Evolutionary conservation across 2,329 filamentous ascomycete species (phyloP), one percentile per base, ranked within the genome.

Genomic region (Clarireedia hainanense): DNA sequence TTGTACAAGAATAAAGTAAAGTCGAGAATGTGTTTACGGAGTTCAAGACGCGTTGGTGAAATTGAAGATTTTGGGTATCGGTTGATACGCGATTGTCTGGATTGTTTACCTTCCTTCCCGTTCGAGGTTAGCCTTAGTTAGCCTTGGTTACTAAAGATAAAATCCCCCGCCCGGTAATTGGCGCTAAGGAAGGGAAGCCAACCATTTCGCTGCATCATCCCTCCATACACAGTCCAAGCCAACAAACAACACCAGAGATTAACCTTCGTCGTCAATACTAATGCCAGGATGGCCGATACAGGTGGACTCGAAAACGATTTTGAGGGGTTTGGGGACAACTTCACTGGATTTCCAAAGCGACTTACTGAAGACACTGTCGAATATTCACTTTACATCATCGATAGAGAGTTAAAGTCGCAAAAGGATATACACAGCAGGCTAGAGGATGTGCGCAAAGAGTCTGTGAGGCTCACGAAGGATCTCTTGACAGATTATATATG

Each of bases 401-500:
- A 88, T 58, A 68, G 76, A 15, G 75, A 75, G 57, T 71, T 82
- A 24, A 74, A 78, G 49, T 73, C 79, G 17, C 76, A 79, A 55
- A 80, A 61, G 56, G 66, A 81, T 60, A 74, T 80, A n/a, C 75
- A 88, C 10, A 72, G 81, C 24, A 78, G 79, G 20, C 77, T 96
- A n/a, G 85, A 89, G 56, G 74, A 79, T 20, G 77, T 96, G 9
- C 83, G 90, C 52, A 89, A 84, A 69, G 79, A 83, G 1, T 84
- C 88, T 0, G 72, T 79, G 2, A 76, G 83, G 27, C 71, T 94
- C n/a, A 70, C 72, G 4, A 82, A 81, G 45, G 75, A 78, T 2
- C 73, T 90, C 6, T 77, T 92, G n/a, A 85, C 82, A 62, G 85
- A 89, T 59, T 96, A 96, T 65, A 95, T 99, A 60, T 99, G 94